phyloP scores from a whole-genome alignment of 306 rosid species.

The Astragalus glycyphyllos region DNA sequence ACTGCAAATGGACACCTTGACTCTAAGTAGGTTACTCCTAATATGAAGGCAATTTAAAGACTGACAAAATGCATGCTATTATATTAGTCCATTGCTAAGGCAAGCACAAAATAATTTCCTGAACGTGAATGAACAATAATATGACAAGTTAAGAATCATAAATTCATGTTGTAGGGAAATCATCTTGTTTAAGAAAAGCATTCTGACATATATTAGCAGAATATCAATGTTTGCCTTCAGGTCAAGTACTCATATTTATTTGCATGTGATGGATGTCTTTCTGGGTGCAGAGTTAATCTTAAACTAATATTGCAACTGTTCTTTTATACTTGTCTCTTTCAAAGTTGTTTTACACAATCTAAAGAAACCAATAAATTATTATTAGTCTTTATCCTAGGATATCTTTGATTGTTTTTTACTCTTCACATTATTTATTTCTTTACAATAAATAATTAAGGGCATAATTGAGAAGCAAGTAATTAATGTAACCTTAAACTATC shows the following conservation, averaged over 20 bases:
- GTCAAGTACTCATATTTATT: not conserved
- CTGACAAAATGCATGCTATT: constrained; percentile 26
- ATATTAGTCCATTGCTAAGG: constrained; percentile 38
- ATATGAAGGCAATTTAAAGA: not conserved
- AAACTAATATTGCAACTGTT: constrained; percentile 1
- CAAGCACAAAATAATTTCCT: constrained; percentile 42
- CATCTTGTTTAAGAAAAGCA: constrained; percentile 48
- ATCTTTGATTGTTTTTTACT: too few relatives aligned
- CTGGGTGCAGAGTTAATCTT: constrained; percentile 27
- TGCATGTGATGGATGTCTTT: not conserved
- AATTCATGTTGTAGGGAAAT: constrained; percentile 34
- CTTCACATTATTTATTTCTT: too few relatives aligned
- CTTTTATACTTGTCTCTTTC: too few relatives aligned
- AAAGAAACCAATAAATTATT: too few relatives aligned
- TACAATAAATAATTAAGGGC: too few relatives aligned
- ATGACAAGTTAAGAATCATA: constrained; percentile 54
- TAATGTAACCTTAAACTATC: too few relatives aligned
- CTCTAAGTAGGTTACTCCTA: too few relatives aligned
- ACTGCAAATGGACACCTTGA: too few relatives aligned
- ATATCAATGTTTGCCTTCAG: constrained; percentile 46
- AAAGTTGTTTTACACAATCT: too few relatives aligned
- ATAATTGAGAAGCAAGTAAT: too few relatives aligned
- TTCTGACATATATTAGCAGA: constrained; percentile 44
- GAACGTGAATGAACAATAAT: constrained; percentile 38
- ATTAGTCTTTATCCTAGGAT: too few relatives aligned